Conservation (phyloP, 2,329 filamentous ascomycete genomes). For the Sclerotinia subarctica region DNA sequence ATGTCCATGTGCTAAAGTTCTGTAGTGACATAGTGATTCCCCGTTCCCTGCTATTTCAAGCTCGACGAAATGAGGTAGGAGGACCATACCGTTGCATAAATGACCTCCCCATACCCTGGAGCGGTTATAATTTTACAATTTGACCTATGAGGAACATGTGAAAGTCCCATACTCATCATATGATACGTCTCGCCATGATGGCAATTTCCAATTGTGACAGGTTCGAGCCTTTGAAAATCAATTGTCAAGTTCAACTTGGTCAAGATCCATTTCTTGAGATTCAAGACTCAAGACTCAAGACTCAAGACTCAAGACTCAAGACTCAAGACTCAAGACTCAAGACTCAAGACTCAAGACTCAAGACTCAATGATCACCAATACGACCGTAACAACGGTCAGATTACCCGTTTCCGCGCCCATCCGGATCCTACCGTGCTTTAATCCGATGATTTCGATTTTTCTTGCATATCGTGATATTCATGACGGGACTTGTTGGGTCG, state of each 20-base stretch:
- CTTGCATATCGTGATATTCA: not conserved
- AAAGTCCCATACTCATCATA: constrained; percentile 3
- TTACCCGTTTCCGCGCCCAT: not conserved
- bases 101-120: constrained; percentile 3
- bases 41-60: not conserved
- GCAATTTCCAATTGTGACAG: not conserved
- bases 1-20: not conserved
- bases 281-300: not conserved
- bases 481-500: not conserved
- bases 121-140: not conserved
- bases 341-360: no score
- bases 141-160: not conserved
- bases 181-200: constrained; percentile 7
- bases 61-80: constrained; percentile 14
- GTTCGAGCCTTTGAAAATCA: not conserved
- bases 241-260: not conserved
- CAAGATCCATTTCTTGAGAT: constrained; percentile 1
- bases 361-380: constrained; percentile 1
- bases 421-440: not conserved
- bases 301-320: not conserved
- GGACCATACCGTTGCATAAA: constrained; percentile 5
- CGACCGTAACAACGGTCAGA: not conserved
- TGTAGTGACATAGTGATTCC: not conserved
- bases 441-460: not conserved
- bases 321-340: not conserved